Evolutionary conservation across 148 eudicot genomes (phyloP), one percentile per base, ranked within the genome.

Genomic region (Rhododendron griersonianum): DNA sequence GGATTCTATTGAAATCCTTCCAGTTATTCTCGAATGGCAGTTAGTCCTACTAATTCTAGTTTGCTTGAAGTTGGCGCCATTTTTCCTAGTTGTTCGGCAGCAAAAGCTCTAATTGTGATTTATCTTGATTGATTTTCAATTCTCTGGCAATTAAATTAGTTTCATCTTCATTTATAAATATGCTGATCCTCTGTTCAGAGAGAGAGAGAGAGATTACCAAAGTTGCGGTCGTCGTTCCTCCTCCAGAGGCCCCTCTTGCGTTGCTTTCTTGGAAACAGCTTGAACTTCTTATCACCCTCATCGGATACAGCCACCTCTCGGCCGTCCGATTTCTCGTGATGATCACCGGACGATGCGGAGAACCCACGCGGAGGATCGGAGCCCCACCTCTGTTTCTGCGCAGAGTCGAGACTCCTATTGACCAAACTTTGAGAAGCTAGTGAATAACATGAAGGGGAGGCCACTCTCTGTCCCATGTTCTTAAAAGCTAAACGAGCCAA

Each of bases 401-500:
- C 44, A 18, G 25, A 2, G 63, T 59, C 23, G 44, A 81, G 45
- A 50, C 44, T 30, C 25, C 13, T 53, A n/a, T 81, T 73, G 35
- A 77, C 88, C 81, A 65, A 81, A 44, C 63, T 88, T 80, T 87
- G 83, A 21, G 87, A 87, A 37, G 82, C 87, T 7, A 25, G 55
- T 23, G 35, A 25, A 75, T 84, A 59, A 73, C 55, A 81, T 6
- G 87, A 55, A 53, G 87, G 53, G 83, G 79, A 16, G 10, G 55
- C 7, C 45, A 77, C 83, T 87, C 87, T 88, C 84, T 89, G 91
- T 30, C 91, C 90, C 75, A 92, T 25, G 55, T 89, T 87, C 90
- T 90, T 91, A 41, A 92, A 65, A 79, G 88, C 95, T 85, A 91
- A 82, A 84, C 95, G 91, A 61, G 90, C 91, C 53, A 93, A 55